Percentiles rank a stretch among this genome's conserved stretches.
These are phyloP conservation scores for Anthoceros angustus DNA, from an alignment of 225 moss, liverwort and hornwort species.

Conservation along the genomic window DNA sequence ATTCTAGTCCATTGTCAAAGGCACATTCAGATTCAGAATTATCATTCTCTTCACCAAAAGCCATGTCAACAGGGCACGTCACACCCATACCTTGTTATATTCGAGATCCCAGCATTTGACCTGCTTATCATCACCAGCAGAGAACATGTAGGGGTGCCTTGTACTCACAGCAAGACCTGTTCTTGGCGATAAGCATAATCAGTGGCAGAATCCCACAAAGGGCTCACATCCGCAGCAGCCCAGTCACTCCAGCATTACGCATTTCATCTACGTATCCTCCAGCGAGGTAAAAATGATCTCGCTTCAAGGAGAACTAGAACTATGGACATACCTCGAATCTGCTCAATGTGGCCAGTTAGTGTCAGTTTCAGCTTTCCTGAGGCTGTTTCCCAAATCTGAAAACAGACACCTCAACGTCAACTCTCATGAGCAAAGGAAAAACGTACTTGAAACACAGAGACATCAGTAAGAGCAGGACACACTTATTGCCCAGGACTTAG, in stretches of 20 bases:
- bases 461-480: too few relatives aligned
- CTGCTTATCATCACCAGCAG: conserved; percentile 97
- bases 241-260: too few relatives aligned
- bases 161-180: conserved; percentile 89
- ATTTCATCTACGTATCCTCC: too few relatives aligned
- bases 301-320: too few relatives aligned
- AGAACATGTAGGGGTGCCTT: conserved; percentile 92
- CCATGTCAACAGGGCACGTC: neutral
- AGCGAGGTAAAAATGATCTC: too few relatives aligned
- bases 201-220: too few relatives aligned
- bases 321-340: conserved; percentile 80
- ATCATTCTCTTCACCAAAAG: neutral
- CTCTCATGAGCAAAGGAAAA: too few relatives aligned
- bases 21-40: neutral
- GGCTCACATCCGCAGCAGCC: too few relatives aligned
- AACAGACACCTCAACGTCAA: neutral
- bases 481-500: too few relatives aligned
- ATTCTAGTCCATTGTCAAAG: conserved; percentile 4
- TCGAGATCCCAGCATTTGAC: conserved; percentile 99
- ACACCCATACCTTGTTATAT: conserved; percentile 63
- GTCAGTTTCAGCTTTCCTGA: conserved; percentile 84
- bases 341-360: conserved; percentile 92
- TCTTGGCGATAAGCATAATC: neutral
- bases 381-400: conserved; percentile 89
- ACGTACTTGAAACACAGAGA: too few relatives aligned